phyloP scores from a whole-genome alignment of 805 yeast species.

The Ogataea methanolica region DNA sequence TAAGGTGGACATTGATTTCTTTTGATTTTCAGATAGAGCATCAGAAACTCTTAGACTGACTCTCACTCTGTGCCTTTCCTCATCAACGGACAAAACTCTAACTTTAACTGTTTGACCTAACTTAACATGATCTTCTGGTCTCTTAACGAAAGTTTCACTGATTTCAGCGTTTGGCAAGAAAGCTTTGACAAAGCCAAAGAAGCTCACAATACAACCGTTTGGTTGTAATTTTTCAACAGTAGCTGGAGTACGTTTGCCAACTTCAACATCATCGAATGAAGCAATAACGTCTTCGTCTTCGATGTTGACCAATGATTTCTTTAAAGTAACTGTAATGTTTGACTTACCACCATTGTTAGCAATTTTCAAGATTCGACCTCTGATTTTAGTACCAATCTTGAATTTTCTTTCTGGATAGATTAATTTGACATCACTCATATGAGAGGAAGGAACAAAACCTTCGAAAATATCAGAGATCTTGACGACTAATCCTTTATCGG shows the following conservation, averaged over 20 bases:
- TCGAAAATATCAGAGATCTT: slow-evolving; percentile 62
- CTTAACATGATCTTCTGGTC: slow-evolving; percentile 73
- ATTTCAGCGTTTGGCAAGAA: slow-evolving; percentile 85
- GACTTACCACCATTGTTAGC: slow-evolving; percentile 38
- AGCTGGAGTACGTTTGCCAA: slow-evolving; percentile 58
- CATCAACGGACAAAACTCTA: slow-evolving; percentile 55
- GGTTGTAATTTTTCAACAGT: slow-evolving; percentile 68
- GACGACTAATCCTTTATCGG: slow-evolving; percentile 64
- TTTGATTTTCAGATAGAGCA: slow-evolving; percentile 44
- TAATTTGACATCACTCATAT: slow-evolving; percentile 79
- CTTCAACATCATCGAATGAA: slow-evolving; percentile 33
- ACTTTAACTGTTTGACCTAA: slow-evolving; percentile 82
- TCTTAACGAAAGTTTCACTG: slow-evolving; percentile 78
- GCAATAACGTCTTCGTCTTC: slow-evolving; percentile 51
- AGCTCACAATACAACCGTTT: slow-evolving; percentile 77
- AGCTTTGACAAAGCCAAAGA: slow-evolving; percentile 75
- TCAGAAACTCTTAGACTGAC: slow-evolving; percentile 73
- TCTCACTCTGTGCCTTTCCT: slow-evolving; percentile 47
- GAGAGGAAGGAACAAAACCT: slow-evolving; percentile 69
- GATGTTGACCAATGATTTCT: slow-evolving; percentile 74
- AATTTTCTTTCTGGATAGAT: slow-evolving; percentile 90
- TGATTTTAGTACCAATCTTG: slow-evolving; percentile 77
- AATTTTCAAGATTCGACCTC: slow-evolving; percentile 62
- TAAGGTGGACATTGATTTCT: slow-evolving; percentile 40
- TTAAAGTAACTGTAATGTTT: slow-evolving; percentile 62